phyloP scores from a whole-genome alignment of 257 asterid genomes.

The Asclepias syriaca region DNA sequence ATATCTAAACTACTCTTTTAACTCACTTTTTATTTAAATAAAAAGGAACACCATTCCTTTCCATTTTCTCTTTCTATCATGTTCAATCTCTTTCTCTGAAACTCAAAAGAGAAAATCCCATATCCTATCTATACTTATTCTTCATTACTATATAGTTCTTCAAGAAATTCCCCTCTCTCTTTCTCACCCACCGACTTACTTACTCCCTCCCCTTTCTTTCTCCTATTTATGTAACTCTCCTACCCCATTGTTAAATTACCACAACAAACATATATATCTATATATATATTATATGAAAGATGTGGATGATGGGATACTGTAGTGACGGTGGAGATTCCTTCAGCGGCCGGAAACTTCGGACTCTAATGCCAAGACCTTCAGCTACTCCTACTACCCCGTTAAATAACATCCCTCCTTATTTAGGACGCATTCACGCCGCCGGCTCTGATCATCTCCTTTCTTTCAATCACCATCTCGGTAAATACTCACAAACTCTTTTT shows the following conservation, averaged over 20 bases:
- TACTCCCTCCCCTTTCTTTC: neutral
- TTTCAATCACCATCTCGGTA: conserved; percentile 72
- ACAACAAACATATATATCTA: too few relatives aligned
- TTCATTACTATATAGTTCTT: neutral
- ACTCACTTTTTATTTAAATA: too few relatives aligned
- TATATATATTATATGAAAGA: too few relatives aligned
- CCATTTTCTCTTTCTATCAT: conserved; percentile 35
- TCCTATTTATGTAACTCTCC: neutral
- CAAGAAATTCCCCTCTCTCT: conserved; percentile 6
- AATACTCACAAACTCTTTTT: neutral
- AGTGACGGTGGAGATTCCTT: conserved; percentile 68
- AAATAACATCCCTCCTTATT: conserved; percentile 31
- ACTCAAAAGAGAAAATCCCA: conserved; percentile 12
- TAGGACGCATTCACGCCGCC: conserved; percentile 36
- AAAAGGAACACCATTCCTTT: conserved; percentile 22
- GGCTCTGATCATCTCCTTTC: conserved; percentile 43
- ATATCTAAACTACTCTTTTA: too few relatives aligned
- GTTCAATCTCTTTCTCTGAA: conserved; percentile 43
- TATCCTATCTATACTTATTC: neutral
- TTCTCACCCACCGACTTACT: neutral
- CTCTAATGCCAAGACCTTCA: conserved; percentile 51
- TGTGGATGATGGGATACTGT: conserved; percentile 91
- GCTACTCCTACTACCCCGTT: conserved; percentile 22
- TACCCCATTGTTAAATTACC: neutral
- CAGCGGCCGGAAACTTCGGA: conserved; percentile 50